Evolutionary conservation across 2,329 filamentous ascomycete genomes (phyloP).

Genomic region (Pseudogymnoascus sp.): DNA sequence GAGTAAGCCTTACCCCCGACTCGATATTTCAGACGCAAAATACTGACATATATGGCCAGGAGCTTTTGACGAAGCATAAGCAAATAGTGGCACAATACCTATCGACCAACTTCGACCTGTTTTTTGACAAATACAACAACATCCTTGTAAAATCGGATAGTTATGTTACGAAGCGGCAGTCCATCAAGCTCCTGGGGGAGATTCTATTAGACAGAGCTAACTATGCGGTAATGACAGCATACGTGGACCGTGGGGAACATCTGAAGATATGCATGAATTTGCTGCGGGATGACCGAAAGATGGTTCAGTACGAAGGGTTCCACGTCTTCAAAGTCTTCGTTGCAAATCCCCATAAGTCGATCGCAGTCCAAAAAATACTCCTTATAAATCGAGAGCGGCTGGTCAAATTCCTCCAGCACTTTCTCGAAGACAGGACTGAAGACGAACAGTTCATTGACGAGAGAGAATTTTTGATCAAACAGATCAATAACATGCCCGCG

Average conservation of each 20-base stretch:
- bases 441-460: slow-evolving; percentile 99
- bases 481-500: slow-evolving; percentile 66
- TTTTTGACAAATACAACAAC: slow-evolving; percentile 86
- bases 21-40: neutral
- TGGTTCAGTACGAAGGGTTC: slow-evolving; percentile 99
- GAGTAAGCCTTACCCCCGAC: slow-evolving; percentile 47
- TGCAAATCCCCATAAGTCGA: slow-evolving; percentile 96
- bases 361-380: slow-evolving; percentile 88
- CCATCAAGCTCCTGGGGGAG: slow-evolving; percentile 93
- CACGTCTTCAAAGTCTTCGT: slow-evolving; percentile 99
- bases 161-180: slow-evolving; percentile 97
- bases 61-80: slow-evolving; percentile 92
- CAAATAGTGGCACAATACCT: slow-evolving; percentile 82
- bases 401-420: slow-evolving; percentile 79
- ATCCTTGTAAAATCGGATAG: slow-evolving; percentile 83
- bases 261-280: slow-evolving; percentile 98
- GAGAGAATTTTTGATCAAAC: slow-evolving; percentile 92
- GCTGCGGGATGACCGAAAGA: slow-evolving; percentile 87
- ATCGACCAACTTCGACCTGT: slow-evolving; percentile 80
- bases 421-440: slow-evolving; percentile 89
- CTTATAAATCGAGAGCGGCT: slow-evolving; percentile 94
- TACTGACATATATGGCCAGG: slow-evolving; percentile 41
- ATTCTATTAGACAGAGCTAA: slow-evolving; percentile 91
- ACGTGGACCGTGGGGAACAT: slow-evolving; percentile 91
- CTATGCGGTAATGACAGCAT: slow-evolving; percentile 96